Evolutionary conservation across 495 filamentous ascomycete genomes (phyloP).

Genomic region (Penicillium longicatenatum): DNA sequence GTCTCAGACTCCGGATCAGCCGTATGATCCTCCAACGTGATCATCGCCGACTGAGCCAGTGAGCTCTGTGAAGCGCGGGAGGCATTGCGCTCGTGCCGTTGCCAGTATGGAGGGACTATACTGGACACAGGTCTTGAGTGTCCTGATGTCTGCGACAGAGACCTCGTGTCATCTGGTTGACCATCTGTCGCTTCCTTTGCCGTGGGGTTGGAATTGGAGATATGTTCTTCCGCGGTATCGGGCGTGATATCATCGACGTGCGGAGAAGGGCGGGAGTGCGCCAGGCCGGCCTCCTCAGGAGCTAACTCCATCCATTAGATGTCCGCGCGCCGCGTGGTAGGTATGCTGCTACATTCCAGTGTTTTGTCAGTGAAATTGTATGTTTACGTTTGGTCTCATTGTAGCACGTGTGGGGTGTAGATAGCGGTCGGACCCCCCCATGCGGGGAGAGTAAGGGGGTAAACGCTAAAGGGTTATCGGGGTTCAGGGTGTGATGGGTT

Average conservation of each 20-base stretch:
- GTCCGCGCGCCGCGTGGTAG: not conserved
- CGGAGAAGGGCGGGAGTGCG: slow-evolving; percentile 3
- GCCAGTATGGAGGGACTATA: slow-evolving; percentile 54
- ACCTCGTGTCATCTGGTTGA: too few relatives aligned
- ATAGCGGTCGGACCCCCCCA: too few relatives aligned
- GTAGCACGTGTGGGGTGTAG: too few relatives aligned
- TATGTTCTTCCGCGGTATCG: too few relatives aligned
- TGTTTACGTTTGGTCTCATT: not conserved
- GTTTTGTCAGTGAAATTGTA: not conserved
- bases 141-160: not conserved
- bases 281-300: slow-evolving; percentile 43
- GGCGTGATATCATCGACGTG: not conserved
- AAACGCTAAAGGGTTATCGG: not conserved
- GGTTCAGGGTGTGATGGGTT: not conserved
- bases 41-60: slow-evolving; percentile 43
- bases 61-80: slow-evolving; percentile 50
- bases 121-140: slow-evolving; percentile 36
- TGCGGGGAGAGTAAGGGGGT: not conserved
- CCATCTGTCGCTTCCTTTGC: too few relatives aligned
- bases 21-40: slow-evolving; percentile 72
- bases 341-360: not conserved
- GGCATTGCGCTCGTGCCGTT: slow-evolving; percentile 42
- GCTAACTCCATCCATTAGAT: slow-evolving; percentile 52
- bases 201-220: not conserved
- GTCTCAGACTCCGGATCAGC: slow-evolving; percentile 60